Conservation (phyloP, 2,329 filamentous ascomycete genomes). For the Trichoderma sp. region DNA sequence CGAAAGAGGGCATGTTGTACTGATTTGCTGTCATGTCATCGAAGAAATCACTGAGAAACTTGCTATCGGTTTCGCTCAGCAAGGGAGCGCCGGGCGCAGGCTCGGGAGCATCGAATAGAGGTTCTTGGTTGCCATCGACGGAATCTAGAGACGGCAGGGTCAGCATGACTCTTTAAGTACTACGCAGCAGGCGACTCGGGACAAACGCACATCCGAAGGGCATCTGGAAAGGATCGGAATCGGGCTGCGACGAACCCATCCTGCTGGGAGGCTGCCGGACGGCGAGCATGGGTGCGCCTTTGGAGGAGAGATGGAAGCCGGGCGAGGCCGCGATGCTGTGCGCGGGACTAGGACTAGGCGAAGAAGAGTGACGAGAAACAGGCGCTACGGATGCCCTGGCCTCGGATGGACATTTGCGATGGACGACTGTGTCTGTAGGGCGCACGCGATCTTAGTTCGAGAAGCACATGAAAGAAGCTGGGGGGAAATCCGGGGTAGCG, state of each 20-base stretch:
- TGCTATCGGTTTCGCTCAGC: constrained; percentile 61
- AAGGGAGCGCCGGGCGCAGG: constrained; percentile 64
- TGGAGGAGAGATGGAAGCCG: constrained; percentile 15
- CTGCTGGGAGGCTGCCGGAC: constrained; percentile 52
- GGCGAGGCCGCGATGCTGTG: background rate
- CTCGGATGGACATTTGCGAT: constrained; percentile 14
- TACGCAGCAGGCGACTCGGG: background rate
- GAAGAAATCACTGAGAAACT: constrained; percentile 58
- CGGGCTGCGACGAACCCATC: constrained; percentile 59
- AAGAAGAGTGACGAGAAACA: background rate
- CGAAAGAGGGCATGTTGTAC: constrained; percentile 49
- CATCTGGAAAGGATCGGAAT: constrained; percentile 48
- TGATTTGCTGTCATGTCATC: constrained; percentile 52
- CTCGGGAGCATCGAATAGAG: constrained; percentile 55
- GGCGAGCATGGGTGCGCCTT: constrained; percentile 55
- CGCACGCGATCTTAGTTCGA: constrained; percentile 21
- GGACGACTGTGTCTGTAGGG: background rate
- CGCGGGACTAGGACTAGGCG: constrained; percentile 4
- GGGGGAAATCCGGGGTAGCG: constrained; percentile 26
- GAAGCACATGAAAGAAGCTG: constrained; percentile 22
- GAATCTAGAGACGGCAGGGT: constrained; percentile 40
- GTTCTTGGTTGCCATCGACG: constrained; percentile 45
- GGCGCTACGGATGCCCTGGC: background rate
- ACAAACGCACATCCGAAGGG: constrained; percentile 65
- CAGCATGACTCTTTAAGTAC: background rate